phyloP scores from a whole-genome alignment of 371 early-diverging fungal genomes.

The Rhizopus stolonifer region DNA sequence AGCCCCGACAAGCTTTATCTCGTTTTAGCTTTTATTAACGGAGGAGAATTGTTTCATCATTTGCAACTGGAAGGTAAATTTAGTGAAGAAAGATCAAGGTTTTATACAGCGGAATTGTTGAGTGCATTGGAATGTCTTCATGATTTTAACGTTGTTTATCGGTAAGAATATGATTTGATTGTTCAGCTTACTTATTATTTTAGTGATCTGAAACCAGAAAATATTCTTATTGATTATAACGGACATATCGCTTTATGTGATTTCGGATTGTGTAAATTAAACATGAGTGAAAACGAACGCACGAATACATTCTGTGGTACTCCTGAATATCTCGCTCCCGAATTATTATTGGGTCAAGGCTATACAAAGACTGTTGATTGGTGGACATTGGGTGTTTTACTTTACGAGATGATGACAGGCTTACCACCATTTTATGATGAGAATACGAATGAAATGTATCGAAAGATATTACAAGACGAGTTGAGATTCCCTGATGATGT shows the following conservation, averaged over 20 bases:
- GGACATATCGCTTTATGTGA: conserved; percentile 98
- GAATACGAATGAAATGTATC: conserved; percentile 94
- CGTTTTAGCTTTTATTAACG: conserved; percentile 90
- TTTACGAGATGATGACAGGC: conserved; percentile 96
- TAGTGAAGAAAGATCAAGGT: conserved; percentile 63
- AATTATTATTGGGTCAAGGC: conserved; percentile 87
- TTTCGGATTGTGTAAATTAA: conserved; percentile 96
- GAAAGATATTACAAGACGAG: conserved; percentile 86
- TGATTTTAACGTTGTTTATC: conserved; percentile 84
- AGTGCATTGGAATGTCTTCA: conserved; percentile 89
- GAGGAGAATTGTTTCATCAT: conserved; percentile 95
- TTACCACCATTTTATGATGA: conserved; percentile 96
- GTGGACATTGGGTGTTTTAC: conserved; percentile 97
- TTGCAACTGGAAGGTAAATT: conserved; percentile 81
- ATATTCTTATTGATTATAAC: conserved; percentile 92
- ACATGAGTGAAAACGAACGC: conserved; percentile 89
- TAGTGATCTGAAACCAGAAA: conserved; percentile 94
- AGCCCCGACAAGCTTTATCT: conserved; percentile 86
- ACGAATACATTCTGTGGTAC: conserved; percentile 99
- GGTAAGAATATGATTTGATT: conserved; percentile 30
- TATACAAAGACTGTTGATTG: conserved; percentile 94
- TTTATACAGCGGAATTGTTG: conserved; percentile 76
- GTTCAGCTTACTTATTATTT: not conserved
- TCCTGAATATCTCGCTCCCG: conserved; percentile 99
- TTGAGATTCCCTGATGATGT: conserved; percentile 86